Evolutionary conservation across 179 eudicot species (phyloP).

Genomic region (Silene noctiflora): DNA sequence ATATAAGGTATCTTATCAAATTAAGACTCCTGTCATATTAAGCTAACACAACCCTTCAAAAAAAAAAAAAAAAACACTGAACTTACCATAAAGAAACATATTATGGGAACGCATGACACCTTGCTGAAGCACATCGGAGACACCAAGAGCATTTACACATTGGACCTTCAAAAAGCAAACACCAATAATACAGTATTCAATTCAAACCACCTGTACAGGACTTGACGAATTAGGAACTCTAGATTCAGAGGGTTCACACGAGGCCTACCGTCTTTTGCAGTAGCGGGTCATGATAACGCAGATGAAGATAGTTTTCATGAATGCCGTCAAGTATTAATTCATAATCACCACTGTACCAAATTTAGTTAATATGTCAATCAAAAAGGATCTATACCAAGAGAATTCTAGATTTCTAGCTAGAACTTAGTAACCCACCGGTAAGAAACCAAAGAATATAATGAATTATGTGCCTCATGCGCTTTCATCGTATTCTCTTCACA

Average conservation of each 20-base stretch:
- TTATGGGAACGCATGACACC: constrained; percentile 72
- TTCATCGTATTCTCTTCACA: constrained; percentile 26
- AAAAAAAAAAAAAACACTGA: neutral
- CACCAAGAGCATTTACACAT: constrained; percentile 73
- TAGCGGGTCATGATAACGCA: constrained; percentile 81
- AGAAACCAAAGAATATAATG: constrained; percentile 65
- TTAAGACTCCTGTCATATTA: neutral
- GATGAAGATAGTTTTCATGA: constrained; percentile 81
- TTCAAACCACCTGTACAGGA: constrained; percentile 10
- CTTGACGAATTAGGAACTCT: constrained; percentile 1
- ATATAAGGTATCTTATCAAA: constrained; percentile 12
- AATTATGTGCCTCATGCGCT: constrained; percentile 46
- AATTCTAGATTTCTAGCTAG: constrained; percentile 13
- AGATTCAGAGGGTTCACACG: constrained; percentile 20
- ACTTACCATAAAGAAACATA: constrained; percentile 81
- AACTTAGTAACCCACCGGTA: constrained; percentile 52
- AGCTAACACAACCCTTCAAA: neutral
- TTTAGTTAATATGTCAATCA: constrained; percentile 17
- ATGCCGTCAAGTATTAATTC: constrained; percentile 83
- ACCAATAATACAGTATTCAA: constrained; percentile 16
- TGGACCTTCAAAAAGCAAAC: constrained; percentile 53
- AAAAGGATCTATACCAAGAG: constrained; percentile 4
- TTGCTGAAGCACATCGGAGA: constrained; percentile 72
- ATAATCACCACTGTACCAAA: constrained; percentile 68
- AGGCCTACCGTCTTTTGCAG: constrained; percentile 81